Conservation (phyloP, 176 grass and related monocot species). For the Canna indica region DNA sequence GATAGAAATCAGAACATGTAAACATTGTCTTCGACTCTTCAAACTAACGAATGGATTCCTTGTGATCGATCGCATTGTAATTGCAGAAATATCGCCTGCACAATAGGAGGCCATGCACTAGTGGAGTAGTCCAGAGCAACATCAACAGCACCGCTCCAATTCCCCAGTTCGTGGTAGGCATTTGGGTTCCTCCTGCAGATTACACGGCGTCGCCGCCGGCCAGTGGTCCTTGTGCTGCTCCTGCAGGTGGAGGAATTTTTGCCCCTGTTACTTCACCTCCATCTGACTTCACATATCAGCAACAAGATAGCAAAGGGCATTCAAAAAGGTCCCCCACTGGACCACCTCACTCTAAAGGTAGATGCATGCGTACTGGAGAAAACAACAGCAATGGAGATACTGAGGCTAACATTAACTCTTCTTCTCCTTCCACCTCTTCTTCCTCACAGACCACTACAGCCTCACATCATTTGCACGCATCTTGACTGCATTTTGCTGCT, state of each 20-base stretch:
- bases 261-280: constrained; percentile 27
- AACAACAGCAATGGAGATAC: constrained; percentile 1
- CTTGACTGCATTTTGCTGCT: not conserved
- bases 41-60: no score
- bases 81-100: constrained; percentile 59
- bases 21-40: no score
- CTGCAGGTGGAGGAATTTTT: constrained; percentile 14
- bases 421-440: constrained; percentile 32
- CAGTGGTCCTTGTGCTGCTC: not conserved
- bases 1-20: no score
- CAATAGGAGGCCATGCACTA: constrained; percentile 36
- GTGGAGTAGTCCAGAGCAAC: constrained; percentile 13
- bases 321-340: no score
- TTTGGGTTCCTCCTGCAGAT: constrained; percentile 44
- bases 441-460: constrained; percentile 43
- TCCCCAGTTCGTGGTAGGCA: constrained; percentile 50
- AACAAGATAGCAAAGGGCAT: no score
- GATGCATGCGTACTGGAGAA: no score
- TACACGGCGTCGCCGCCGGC: constrained; percentile 22
- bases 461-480: not conserved
- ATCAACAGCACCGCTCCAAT: not conserved
- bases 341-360: no score
- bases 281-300: constrained; percentile 1
- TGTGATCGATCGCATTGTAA: no score
- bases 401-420: constrained; percentile 11